Conservation (phyloP, 148 eudicot genomes). For the Agrostemma githago region DNA sequence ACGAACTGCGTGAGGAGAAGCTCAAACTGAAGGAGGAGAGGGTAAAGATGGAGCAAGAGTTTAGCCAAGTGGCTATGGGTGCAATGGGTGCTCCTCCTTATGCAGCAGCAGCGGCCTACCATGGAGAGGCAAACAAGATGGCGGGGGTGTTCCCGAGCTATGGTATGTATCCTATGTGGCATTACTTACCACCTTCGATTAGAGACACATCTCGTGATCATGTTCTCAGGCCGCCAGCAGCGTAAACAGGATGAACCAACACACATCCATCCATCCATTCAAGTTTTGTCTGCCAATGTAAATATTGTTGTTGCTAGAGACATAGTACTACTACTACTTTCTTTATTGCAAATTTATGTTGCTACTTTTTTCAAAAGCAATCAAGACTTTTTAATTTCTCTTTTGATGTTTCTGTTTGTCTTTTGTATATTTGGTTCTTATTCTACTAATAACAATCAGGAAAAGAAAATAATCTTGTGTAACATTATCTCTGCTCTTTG, state of each 20-base stretch:
- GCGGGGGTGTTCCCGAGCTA: constrained; percentile 62
- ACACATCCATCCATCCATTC: not conserved
- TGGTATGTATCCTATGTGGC: constrained; percentile 86
- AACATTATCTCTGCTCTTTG: not conserved
- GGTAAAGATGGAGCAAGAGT: constrained; percentile 69
- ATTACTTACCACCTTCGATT: constrained; percentile 58
- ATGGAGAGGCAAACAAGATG: constrained; percentile 61
- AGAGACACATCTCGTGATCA: constrained; percentile 80
- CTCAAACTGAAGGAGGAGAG: constrained; percentile 53
- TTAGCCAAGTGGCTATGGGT: constrained; percentile 36
- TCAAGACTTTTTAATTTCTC: constrained; percentile 5
- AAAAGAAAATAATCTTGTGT: not conserved
- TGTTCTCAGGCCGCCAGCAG: constrained; percentile 94
- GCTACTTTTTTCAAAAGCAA: constrained; percentile 16
- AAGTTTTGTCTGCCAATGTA: constrained; percentile 33
- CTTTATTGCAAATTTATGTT: constrained; percentile 11
- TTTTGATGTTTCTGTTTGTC: not conserved
- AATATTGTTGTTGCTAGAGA: constrained; percentile 20
- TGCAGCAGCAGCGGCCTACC: constrained; percentile 44
- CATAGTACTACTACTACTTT: not conserved
- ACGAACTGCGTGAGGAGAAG: constrained; percentile 95
- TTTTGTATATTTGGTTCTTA: constrained; percentile 2
- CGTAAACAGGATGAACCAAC: constrained; percentile 31
- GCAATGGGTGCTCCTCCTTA: constrained; percentile 42
- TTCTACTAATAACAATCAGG: not conserved